phyloP scores from a whole-genome alignment of 1,139 yeast species.

The Hansenula sp. region DNA sequence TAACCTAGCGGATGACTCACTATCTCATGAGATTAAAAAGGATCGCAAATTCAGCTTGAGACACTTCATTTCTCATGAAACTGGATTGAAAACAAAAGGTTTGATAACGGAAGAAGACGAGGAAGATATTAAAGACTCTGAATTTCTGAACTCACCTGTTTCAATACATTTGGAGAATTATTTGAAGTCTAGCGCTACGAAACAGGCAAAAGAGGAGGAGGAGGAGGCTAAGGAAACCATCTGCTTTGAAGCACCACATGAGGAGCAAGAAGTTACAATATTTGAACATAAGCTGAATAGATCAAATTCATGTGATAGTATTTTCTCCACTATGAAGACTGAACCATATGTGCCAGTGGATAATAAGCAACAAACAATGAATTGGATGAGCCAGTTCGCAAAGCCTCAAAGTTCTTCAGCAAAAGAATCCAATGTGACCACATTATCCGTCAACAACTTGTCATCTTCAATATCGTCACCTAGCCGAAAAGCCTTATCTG shows the following conservation, averaged over 20 bases:
- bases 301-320: slow-evolving; percentile 25
- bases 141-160: slow-evolving; percentile 18
- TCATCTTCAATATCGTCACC: slow-evolving; percentile 6
- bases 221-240: background rate
- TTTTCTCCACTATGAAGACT: slow-evolving; percentile 19
- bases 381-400: slow-evolving; percentile 22
- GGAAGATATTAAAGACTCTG: slow-evolving; percentile 19
- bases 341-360: slow-evolving; percentile 16
- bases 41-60: slow-evolving; percentile 15
- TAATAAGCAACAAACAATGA: slow-evolving; percentile 20
- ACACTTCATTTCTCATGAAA: slow-evolving; percentile 22
- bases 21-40: background rate
- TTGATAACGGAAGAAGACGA: slow-evolving; percentile 9
- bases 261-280: slow-evolving; percentile 6
- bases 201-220: background rate
- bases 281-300: slow-evolving; percentile 22
- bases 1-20: background rate
- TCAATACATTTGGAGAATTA: slow-evolving; percentile 5
- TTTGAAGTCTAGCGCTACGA: background rate
- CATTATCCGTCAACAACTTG: slow-evolving; percentile 10
- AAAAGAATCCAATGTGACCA: slow-evolving; percentile 7
- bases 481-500: slow-evolving; percentile 11
- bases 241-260: background rate
- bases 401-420: slow-evolving; percentile 3
- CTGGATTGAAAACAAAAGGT: slow-evolving; percentile 17